Evolutionary conservation across 495 filamentous ascomycete genomes (phyloP).

Genomic region (Penicillium pancosmium): DNA sequence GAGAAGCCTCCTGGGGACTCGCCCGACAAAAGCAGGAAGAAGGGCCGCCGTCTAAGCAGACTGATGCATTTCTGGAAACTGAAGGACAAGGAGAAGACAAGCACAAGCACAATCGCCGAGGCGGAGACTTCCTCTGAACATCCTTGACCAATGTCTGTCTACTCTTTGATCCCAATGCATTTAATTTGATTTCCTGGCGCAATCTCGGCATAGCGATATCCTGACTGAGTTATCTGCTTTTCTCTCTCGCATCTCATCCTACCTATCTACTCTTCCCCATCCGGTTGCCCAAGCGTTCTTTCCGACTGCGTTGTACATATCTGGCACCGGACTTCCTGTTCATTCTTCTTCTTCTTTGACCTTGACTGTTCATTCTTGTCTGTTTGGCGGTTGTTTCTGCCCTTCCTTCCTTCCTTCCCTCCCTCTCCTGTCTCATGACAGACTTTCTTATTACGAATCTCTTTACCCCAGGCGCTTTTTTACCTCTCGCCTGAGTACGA

Average conservation of each 20-base stretch:
- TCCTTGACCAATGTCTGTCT: conserved; percentile 23
- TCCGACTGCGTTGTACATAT: conserved; percentile 32
- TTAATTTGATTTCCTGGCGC: conserved; percentile 32
- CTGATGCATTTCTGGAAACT: conserved; percentile 85
- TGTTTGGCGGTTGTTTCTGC: conserved; percentile 17
- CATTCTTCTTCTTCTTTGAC: conserved; percentile 19
- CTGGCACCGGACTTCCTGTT: conserved; percentile 26
- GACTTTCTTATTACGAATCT: conserved; percentile 46
- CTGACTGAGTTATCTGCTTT: conserved; percentile 24
- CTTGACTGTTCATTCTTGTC: conserved; percentile 11
- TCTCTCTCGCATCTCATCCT: conserved; percentile 22
- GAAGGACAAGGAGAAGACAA: conserved; percentile 49
- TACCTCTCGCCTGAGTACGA: conserved; percentile 42
- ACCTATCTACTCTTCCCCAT: conserved; percentile 18
- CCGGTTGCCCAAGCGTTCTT: conserved; percentile 15
- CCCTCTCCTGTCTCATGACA: conserved; percentile 11
- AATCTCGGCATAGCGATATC: conserved; percentile 39
- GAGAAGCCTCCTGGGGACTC: conserved; percentile 58
- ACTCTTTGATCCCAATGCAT: conserved; percentile 26
- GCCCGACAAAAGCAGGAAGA: conserved; percentile 67
- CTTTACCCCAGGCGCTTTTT: conserved; percentile 36
- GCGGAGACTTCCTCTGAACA: conserved; percentile 25
- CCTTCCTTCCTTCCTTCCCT: conserved; percentile 7
- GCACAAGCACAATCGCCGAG: conserved; percentile 20
- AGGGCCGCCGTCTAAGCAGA: conserved; percentile 73